Evolutionary conservation across 2,329 filamentous ascomycete species (phyloP).

Genomic region (Monosporascus cannonballus): DNA sequence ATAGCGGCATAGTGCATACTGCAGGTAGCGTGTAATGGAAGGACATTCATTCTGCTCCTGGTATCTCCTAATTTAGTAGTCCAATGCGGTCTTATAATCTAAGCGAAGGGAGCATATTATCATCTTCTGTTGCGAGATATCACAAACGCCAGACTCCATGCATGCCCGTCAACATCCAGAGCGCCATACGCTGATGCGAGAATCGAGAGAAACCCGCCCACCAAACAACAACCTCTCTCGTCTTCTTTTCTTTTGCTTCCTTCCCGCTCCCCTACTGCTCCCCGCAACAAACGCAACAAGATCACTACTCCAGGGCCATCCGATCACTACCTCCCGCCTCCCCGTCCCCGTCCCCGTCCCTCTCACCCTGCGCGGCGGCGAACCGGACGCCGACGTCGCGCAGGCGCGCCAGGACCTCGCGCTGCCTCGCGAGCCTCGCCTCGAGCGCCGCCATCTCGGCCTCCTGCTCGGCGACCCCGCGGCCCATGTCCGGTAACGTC

Average conservation of each 20-base stretch:
- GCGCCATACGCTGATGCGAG: too few species aligned
- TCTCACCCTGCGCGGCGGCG: constrained; percentile 35
- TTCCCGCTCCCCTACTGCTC: neutral
- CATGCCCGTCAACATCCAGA: neutral
- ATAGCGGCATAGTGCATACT: too few species aligned
- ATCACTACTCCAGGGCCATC: neutral
- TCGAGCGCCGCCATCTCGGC: constrained; percentile 64
- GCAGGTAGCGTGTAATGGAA: too few species aligned
- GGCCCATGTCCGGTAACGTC: constrained; percentile 63
- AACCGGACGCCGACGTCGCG: constrained; percentile 42
- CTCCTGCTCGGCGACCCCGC: constrained; percentile 62
- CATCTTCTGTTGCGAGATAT: neutral
- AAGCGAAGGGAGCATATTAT: too few species aligned
- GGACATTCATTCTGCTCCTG: too few species aligned
- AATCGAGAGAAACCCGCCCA: neutral
- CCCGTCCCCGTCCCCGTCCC: neutral
- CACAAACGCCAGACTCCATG: constrained; percentile 5
- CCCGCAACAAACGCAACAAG: too few species aligned
- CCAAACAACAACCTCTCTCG: neutral
- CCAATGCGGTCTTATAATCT: too few species aligned
- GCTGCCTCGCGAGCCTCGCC: constrained; percentile 56
- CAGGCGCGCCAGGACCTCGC: constrained; percentile 48
- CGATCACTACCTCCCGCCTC: neutral
- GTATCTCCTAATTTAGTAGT: neutral
- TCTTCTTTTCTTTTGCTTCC: neutral